Evolutionary conservation across 2,329 filamentous ascomycete genomes (phyloP).

Genomic region (Claviceps africana): DNA sequence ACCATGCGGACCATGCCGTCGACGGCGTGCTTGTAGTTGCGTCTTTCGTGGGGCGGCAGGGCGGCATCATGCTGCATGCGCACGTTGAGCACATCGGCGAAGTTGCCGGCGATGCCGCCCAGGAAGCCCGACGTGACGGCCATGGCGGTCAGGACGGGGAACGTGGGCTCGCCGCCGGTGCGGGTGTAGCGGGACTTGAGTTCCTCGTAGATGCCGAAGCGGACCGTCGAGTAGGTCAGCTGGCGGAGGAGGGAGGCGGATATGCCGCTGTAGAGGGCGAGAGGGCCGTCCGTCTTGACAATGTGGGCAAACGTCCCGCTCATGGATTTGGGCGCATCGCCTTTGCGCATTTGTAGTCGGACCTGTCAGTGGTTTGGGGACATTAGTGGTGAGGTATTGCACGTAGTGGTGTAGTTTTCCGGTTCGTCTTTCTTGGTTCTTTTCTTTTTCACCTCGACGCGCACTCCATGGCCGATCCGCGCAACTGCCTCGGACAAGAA

Average conservation of each 20-base stretch:
- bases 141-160: slow-evolving; percentile 68
- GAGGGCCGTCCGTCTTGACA: slow-evolving; percentile 57
- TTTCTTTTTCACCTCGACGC: too few relatives aligned
- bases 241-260: slow-evolving; percentile 88
- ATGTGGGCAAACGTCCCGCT: slow-evolving; percentile 74
- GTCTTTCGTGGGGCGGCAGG: slow-evolving; percentile 55
- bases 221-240: slow-evolving; percentile 88
- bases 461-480: neutral
- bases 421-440: too few relatives aligned
- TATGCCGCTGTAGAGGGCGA: slow-evolving; percentile 78
- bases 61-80: slow-evolving; percentile 93
- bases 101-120: slow-evolving; percentile 83
- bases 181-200: slow-evolving; percentile 53
- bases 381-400: neutral
- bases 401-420: neutral
- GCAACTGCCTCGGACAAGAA: neutral
- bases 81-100: slow-evolving; percentile 91
- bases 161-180: slow-evolving; percentile 45
- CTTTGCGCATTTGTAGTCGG: slow-evolving; percentile 70
- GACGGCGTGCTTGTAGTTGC: slow-evolving; percentile 81
- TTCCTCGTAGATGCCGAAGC: slow-evolving; percentile 93
- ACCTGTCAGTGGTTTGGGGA: slow-evolving; percentile 42
- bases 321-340: slow-evolving; percentile 68
- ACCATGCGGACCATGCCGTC: slow-evolving; percentile 79
- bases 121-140: slow-evolving; percentile 73